Base-by-base conservation (phyloP, 768 basidiomycete species). In the Tylopilus sp. region DNA sequence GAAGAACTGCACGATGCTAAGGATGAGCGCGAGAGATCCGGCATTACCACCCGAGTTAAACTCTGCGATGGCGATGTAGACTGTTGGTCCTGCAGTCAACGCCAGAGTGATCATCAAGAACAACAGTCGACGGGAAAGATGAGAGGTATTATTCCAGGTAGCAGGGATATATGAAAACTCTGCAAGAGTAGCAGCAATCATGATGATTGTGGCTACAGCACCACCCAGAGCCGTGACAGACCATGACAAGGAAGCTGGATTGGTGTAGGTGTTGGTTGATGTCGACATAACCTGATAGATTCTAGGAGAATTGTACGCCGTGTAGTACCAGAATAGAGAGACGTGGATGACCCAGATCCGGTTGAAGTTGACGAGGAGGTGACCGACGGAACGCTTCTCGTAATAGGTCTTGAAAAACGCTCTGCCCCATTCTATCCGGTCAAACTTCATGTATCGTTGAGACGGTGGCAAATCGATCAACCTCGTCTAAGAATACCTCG, bases 391-490 rank as follows among this genome's bases (percentile, higher is more conserved):
- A 26, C 97, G 92, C 65, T 94, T 93, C 71, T 99, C 97, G 57
- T 87, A 93, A 71, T 98, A 99, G 0, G 95, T 98, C 76, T 99
- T 98, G 89, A 94, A 97, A 72, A 98, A 98, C 4, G 86, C 95
- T 23, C 86, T 79, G 63, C 88, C 87, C 97, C 97, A 99, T 56
- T 98, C 95, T 60, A 99, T 85, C 44, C 91, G 84, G 69, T 95
- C 93, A 57, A 99, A 95, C 67, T 88, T 91, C 88, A 95, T 94
- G 72, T 94, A 99, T 33, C 97, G 83, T 63, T 95, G 89, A 0
- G 92, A 77, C 1, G 94, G 90, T 0, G 97, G 79, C 22, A 98
- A 75, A 62, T 98, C 95, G 44, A 98, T 88, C 40, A 98, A 80
- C 22, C 92, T 85, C 25, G 86, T 89, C 92, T 95, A 56, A 18